Conservation (phyloP, 2,329 filamentous ascomycete species). For the Fusarium sp. region DNA sequence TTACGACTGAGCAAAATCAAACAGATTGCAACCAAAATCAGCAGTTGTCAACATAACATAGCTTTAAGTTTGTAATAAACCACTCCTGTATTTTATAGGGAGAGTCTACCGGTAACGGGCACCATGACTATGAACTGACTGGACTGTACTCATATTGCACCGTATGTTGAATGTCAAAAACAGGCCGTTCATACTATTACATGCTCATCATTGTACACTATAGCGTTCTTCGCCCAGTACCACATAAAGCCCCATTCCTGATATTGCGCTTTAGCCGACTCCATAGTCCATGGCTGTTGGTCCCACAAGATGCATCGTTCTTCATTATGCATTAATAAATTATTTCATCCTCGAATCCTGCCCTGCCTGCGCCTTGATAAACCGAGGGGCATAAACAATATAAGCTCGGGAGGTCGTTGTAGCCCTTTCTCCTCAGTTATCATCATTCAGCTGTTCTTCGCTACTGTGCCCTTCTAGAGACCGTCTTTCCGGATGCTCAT, state of each 20-base stretch:
- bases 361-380: not conserved
- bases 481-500: constrained; percentile 3
- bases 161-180: not conserved
- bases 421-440: not conserved
- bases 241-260: not conserved
- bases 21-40: not conserved
- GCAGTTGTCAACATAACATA: not conserved
- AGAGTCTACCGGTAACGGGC: not conserved
- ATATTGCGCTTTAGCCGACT: not conserved
- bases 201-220: not conserved
- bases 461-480: not conserved
- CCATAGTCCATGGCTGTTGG: not conserved
- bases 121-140: not conserved
- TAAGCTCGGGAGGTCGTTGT: not conserved
- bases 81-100: not conserved
- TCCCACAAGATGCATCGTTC: not conserved
- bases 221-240: not conserved
- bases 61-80: not conserved
- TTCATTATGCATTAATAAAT: constrained; percentile 15
- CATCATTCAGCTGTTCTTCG: not conserved
- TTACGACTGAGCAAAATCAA: not conserved
- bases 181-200: not conserved
- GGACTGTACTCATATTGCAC: not conserved
- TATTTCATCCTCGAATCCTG: not conserved
- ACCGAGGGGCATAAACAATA: not conserved